Evolutionary conservation across 768 basidiomycete species (phyloP), one percentile per base, ranked within the genome.

Genomic region (Boletus subcaerulescens): DNA sequence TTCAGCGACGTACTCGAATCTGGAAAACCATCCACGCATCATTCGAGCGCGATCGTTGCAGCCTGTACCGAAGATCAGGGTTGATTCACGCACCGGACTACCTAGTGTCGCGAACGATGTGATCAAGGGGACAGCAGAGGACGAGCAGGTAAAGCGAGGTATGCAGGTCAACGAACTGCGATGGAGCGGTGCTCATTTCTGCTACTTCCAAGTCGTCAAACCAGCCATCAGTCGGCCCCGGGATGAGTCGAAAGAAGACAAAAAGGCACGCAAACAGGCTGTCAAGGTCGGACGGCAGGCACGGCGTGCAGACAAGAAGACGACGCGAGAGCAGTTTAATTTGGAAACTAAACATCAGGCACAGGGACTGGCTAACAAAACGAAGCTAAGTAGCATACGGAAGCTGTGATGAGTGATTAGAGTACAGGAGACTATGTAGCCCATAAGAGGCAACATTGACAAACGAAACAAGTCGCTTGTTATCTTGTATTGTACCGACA

Each of bases 21-120:
- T 98, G 8, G 97, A 97, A 69, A 99, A 99, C 65, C 97, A 98
- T 68, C 97, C 97, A 0, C 83, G 87, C 10, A 74, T 97, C 32
- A 94, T 99, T 55, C 81, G 84, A 24, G 83, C 86, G 18, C 77
- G 86, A 33, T 78, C 83, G 55, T 65, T 72, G 39, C 78, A 75
- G 63, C 72, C 74, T 20, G 77, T 80, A 0, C 77, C 85, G 0
- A 87, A 82, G 68, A 91, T 95, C 59, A 65, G 70, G 29, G 74
- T 95, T 29, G 86, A 96, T 66, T 78, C 84, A 1, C 85, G 81
- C 59, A 93, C 89, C 0, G 93, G 92, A 3, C 73, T 94, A 10
- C 93, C 93, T 4, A 68, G 74, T 29, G 74, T 88, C 26, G 60
- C 53, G 29, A 35, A 68, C 9, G 72, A 74, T n/a, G 61, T 44